Evolutionary conservation across 208 protist species (phyloP), one percentile per base, ranked within the genome.

Genomic region (Blechomonas ayalai): DNA sequence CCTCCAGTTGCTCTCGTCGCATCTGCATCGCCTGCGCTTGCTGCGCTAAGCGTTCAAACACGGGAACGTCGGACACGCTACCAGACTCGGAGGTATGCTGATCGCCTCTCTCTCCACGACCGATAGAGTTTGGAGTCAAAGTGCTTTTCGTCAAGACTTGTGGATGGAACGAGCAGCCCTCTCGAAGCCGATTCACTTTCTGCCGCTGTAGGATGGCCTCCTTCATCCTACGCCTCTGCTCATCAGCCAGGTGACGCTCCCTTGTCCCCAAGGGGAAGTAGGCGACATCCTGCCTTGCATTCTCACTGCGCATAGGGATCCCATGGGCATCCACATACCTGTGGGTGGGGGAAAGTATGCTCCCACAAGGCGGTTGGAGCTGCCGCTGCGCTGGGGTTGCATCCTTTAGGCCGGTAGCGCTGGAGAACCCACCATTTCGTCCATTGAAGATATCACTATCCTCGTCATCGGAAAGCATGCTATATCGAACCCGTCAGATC

Each of bases 221-320:
- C 49, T 64, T 65, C 2, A 71, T 25, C 29, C 38, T 38, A 4
- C 67, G 61, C 28, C 75, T 58, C 23, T 62, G 44, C 41, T 72
- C 61, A 33, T 88, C 79, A 22, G 69, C 49, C 26, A 59, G 40
- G 31, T 83, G 73, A 12, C 79, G 65, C 51, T 88, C 70, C 52
- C 46, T 37, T 0, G 79, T 79, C 4, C 79, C 79, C n/a, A 88
- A 57, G 10, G 54, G 59, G 55, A 76, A 73, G 50, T 81, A 81
- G n/a, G 37, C n/a, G 6, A 4, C 36, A 4, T 45, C 13, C 31
- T 34, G 31, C 31, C 12, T n/a, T n/a, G 10, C n/a, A 10, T 34
- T 34, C 31, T 34, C 31, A n/a, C n/a, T 34, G 12, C n/a, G 12
- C n/a, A 34, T n/a, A n/a, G n/a, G n/a, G n/a, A n/a, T n/a, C n/a